phyloP scores from a whole-genome alignment of 371 early-diverging fungal genomes.

The Haplosporangium sp. region DNA sequence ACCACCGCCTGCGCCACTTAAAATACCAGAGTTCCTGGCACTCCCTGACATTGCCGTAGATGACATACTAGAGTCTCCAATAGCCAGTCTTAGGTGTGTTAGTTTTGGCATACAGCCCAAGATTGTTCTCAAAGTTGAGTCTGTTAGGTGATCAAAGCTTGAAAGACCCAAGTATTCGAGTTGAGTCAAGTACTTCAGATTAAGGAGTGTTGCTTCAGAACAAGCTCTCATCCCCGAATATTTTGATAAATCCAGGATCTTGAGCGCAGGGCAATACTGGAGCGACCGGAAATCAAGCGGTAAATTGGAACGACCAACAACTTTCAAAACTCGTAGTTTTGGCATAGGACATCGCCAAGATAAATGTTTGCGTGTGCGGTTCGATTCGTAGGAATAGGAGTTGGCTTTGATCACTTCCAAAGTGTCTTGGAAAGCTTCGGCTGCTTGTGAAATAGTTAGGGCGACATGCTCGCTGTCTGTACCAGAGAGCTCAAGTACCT shows the following conservation, averaged over 20 bases:
- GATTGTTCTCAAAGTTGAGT: slow-evolving; percentile 45
- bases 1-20: background rate
- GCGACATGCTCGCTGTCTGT: slow-evolving; percentile 46
- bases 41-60: slow-evolving; percentile 12
- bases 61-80: slow-evolving; percentile 31
- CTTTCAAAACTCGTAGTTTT: slow-evolving; percentile 25
- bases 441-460: slow-evolving; percentile 44
- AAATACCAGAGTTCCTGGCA: slow-evolving; percentile 9
- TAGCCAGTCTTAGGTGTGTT: slow-evolving; percentile 43
- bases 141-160: slow-evolving; percentile 52
- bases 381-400: slow-evolving; percentile 32
- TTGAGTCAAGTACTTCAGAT: slow-evolving; percentile 38
- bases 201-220: slow-evolving; percentile 35
- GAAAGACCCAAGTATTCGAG: slow-evolving; percentile 49
- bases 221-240: slow-evolving; percentile 51
- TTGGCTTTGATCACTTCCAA: slow-evolving; percentile 51
- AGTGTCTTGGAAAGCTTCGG: slow-evolving; percentile 53
- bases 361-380: slow-evolving; percentile 23
- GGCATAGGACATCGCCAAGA: slow-evolving; percentile 43
- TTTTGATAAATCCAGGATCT: slow-evolving; percentile 42
- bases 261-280: slow-evolving; percentile 42
- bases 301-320: slow-evolving; percentile 50
- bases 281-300: slow-evolving; percentile 47
- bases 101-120: slow-evolving; percentile 49
- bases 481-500: slow-evolving; percentile 41